Base-by-base conservation (phyloP, 208 protist species). In the Endotrypanum monterogeii region DNA sequence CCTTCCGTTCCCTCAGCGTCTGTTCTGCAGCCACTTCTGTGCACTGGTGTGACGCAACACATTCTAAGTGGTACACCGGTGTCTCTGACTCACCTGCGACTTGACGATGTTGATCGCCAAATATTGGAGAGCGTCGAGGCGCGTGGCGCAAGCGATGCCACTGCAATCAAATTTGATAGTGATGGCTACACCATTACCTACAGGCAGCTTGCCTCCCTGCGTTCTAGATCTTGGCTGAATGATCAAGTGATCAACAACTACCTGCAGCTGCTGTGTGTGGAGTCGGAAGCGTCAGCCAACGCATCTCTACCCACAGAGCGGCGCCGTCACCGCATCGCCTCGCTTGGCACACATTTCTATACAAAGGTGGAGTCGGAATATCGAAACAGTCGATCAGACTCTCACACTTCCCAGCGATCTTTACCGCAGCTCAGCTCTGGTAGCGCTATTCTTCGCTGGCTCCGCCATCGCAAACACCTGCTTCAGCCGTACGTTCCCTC, bases 211-310 rank as follows among this genome's bases (percentile, higher is more conserved):
- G 67, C 83, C 16, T 87, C 91, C 14, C 71, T 96, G 46, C 63
- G 68, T 1, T 82, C 89, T 12, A 63, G 77, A 0, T 54, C 51
- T 70, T 96, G 91, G 91, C 72, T 96, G 8, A 96, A 90, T 61
- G 91, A 96, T 63, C 89, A 96, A 66, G 83, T 94, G 41, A 93
- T 96, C 71, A 96, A 96, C 79, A 89, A 85, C 55, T 94, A 96
- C 73, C 71, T 93, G 23, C 74, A 87, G 66, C 77, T 96, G 61
- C 83, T 96, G 28, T 90, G 83, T 62, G 78, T 86, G 67, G 71
- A 77, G 32, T 32, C 25, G 0, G 68, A 50, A 37, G 55, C 14
- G 20, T 16, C 55, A 14, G 48, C 68, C 32, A 48, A 30, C 37
- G 55, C 55, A 41, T 32, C 68, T 41, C 41, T 67, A 39, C 11